Evolutionary conservation across 164 flowering plant genomes (phyloP), one percentile per base, ranked within the genome.

Genomic region (Chloranthus sessilifolius): DNA sequence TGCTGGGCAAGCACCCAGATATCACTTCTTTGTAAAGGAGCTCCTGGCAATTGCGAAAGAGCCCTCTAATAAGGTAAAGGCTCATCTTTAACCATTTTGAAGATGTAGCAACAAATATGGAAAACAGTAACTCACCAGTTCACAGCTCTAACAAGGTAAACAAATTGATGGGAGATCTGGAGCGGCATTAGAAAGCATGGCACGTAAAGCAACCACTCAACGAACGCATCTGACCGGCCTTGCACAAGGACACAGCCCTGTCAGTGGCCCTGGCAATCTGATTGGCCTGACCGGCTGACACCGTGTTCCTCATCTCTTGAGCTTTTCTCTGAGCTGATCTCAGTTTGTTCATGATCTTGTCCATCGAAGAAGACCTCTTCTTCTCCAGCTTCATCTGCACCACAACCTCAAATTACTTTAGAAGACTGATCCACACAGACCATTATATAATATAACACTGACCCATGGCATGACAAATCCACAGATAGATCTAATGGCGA

Each of bases 121-220:
- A n/a, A n/a, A n/a, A n/a, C n/a, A n/a, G n/a, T n/a, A n/a, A n/a
- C n/a, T n/a, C n/a, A n/a, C n/a, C n/a, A n/a, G n/a, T n/a, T n/a
- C n/a, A n/a, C n/a, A n/a, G n/a, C n/a, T n/a, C n/a, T n/a, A n/a
- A n/a, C n/a, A n/a, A n/a, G n/a, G n/a, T n/a, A n/a, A n/a, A n/a
- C n/a, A n/a, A n/a, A n/a, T n/a, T n/a, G n/a, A n/a, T n/a, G n/a
- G n/a, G n/a, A n/a, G n/a, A n/a, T n/a, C n/a, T n/a, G n/a, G n/a
- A n/a, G n/a, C n/a, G n/a, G n/a, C n/a, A n/a, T 34, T 63, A 82
- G 66, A 75, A 81, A 44, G 84, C 89, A 64, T 69, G 85, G 71
- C 91, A 88, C 47, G 85, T 77, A 52, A 92, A 88, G 71, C 99
- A 92, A 48, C 95, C 95, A 68, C 91, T 84, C 63, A 92, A 66